Conservation (phyloP, 805 yeast genomes). For the Myxozyma neotropica region DNA sequence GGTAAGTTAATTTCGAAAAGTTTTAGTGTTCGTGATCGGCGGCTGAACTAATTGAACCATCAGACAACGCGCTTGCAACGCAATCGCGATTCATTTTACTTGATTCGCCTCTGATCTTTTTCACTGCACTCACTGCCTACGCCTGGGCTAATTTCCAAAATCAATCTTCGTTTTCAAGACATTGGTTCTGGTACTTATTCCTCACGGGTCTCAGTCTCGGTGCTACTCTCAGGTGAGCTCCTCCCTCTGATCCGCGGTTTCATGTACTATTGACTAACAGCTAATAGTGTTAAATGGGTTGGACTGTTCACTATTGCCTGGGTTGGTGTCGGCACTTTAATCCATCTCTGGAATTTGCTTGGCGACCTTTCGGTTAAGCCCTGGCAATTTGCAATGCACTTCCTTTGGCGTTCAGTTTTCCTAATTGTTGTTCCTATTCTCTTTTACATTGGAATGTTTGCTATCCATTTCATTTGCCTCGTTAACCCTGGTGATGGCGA, state of each 20-base stretch:
- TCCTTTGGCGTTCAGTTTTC: conserved; percentile 46
- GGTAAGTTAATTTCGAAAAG: conserved; percentile 42
- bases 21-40: not conserved
- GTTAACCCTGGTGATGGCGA: conserved; percentile 60
- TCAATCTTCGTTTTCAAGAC: conserved; percentile 48
- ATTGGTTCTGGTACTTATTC: conserved; percentile 58
- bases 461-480: conserved; percentile 55
- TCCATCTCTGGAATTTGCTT: conserved; percentile 64
- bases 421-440: conserved; percentile 58
- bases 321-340: conserved; percentile 54
- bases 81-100: conserved; percentile 58
- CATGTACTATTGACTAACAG: not conserved
- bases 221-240: conserved; percentile 45
- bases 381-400: conserved; percentile 46
- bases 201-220: conserved; percentile 56
- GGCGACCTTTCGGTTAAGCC: conserved; percentile 60
- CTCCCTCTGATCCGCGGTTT: not conserved
- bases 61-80: conserved; percentile 61
- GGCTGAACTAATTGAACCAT: not conserved
- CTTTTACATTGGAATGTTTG: conserved; percentile 60
- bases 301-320: conserved; percentile 71
- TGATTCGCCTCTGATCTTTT: conserved; percentile 50
- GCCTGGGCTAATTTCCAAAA: conserved; percentile 55
- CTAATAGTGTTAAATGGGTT: conserved; percentile 61
- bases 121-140: conserved; percentile 52